Evolutionary conservation across 257 asterid species (phyloP), one percentile per base, ranked within the genome.

Genomic region (Penstemon eatonii): DNA sequence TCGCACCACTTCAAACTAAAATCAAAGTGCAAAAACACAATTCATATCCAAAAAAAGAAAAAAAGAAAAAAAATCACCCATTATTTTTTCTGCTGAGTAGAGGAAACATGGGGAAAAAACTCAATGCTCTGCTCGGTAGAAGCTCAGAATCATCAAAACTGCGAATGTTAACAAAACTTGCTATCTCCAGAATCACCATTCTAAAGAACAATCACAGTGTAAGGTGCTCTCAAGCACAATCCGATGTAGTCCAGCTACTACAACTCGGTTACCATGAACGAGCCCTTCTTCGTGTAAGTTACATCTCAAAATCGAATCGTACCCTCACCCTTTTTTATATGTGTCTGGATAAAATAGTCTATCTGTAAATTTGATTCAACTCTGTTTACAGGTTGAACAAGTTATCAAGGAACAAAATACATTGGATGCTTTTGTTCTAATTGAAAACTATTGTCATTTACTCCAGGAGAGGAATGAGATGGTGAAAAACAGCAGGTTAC

Each of bases 191-290:
- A 45, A 79, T 82, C 36, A 53, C 73, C 61, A 46, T 71, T 51
- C 76, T 79, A 4, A 72, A 67, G 62, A 82, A 82, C 1, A 65
- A 58, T 11, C 83, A 82, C 60, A 15, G 40, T 9, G 74, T 66
- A 1, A 76, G 66, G 56, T 75, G 72, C 40, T 70, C 74, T 67
- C 76, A 75, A 7, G 80, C 80, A 9, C 42, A 18, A 37, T 81
- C 82, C 10, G 85, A 75, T 47, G 80, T 79, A 8, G 46, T 75
- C 65, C 84, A 82, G 69, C 78, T 81, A 37, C 82, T 82, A 12
- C 72, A 66, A 33, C 78, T 73, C 12, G 78, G 79, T 39, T 67
- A 72, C 44, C 84, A 61, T 5, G 66, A 80, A 10, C 72, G 53
- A 1, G 85, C 80, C 61, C 70, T 80, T 65, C 72, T 70, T 61